Evolutionary conservation across 2,329 filamentous ascomycete species (phyloP).

Genomic region (Aureobasidium sp.): DNA sequence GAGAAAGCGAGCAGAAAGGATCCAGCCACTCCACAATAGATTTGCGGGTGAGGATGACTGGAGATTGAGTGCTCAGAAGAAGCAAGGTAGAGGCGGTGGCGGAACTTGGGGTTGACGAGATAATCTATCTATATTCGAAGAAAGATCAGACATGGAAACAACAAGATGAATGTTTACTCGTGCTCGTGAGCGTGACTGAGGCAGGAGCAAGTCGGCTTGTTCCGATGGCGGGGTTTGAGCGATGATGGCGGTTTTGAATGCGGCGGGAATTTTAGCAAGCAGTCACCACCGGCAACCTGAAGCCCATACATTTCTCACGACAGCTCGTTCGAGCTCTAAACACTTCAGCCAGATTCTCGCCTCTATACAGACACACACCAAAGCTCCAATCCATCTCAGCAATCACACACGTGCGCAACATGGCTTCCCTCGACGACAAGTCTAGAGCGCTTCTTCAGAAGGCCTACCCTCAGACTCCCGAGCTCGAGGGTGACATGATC

Average conservation of each 20-base stretch:
- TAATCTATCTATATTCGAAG: not conserved
- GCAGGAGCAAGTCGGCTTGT: not conserved
- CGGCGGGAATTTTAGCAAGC: conserved; percentile 10
- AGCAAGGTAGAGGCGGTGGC: conserved; percentile 76
- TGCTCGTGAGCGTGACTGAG: not conserved
- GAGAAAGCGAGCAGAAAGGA: conserved; percentile 87
- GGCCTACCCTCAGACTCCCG: conserved; percentile 29
- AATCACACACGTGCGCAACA: conserved; percentile 19
- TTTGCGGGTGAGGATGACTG: conserved; percentile 92
- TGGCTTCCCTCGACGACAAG: conserved; percentile 29
- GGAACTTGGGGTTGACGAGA: conserved; percentile 74
- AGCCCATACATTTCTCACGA: conserved; percentile 19
- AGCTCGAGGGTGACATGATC: conserved; percentile 26
- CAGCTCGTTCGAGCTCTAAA: conserved; percentile 21
- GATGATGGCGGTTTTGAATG: not conserved
- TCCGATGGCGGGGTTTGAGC: conserved; percentile 8
- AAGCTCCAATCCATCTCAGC: not conserved
- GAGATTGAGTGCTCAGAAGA: conserved; percentile 81
- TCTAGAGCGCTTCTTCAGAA: conserved; percentile 26
- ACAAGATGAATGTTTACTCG: too few species aligned
- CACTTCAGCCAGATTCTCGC: not conserved
- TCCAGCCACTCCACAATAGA: conserved; percentile 90
- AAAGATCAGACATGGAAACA: not conserved
- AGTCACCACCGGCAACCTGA: conserved; percentile 22
- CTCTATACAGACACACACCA: not conserved